Percentiles rank a stretch among this genome's conserved stretches.
Conservation (phyloP, 2,329 filamentous ascomycete species). For the Colletotrichum sp. region DNA sequence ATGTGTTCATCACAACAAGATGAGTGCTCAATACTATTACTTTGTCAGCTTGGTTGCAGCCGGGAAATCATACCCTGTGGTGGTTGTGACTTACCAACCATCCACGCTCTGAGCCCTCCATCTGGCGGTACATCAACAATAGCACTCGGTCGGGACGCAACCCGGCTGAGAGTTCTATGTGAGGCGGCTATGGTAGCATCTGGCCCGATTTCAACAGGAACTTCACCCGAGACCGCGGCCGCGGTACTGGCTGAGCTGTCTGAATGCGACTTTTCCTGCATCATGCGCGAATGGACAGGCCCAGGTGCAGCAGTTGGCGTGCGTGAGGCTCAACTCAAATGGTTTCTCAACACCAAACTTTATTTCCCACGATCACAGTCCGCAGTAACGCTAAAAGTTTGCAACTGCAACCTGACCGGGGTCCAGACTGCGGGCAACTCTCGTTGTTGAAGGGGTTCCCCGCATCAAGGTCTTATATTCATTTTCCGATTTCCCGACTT, state of each 20-base stretch:
- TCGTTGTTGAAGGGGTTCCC: background rate
- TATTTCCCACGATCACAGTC: background rate
- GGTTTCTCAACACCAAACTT: background rate
- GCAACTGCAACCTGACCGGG: background rate
- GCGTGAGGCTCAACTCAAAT: background rate
- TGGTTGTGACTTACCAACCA: slow-evolving; percentile 38
- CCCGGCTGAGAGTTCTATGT: slow-evolving; percentile 35
- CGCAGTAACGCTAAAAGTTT: background rate
- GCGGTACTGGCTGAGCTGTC: background rate
- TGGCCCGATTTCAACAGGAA: background rate
- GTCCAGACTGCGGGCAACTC: background rate
- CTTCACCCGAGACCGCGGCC: background rate
- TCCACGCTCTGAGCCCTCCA: slow-evolving; percentile 54
- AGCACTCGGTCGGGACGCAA: slow-evolving; percentile 43
- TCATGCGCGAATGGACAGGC: background rate
- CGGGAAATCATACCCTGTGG: background rate
- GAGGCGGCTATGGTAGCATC: background rate
- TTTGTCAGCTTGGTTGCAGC: background rate
- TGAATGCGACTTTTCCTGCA: background rate
- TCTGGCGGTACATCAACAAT: slow-evolving; percentile 56
- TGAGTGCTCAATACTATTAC: slow-evolving; percentile 42
- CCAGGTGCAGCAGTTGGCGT: background rate
- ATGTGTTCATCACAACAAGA: slow-evolving; percentile 56
- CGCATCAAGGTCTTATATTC: background rate
- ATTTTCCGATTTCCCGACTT: background rate